phyloP scores from a whole-genome alignment of 768 basidiomycete genomes.

The Boletus rubescentipes region DNA sequence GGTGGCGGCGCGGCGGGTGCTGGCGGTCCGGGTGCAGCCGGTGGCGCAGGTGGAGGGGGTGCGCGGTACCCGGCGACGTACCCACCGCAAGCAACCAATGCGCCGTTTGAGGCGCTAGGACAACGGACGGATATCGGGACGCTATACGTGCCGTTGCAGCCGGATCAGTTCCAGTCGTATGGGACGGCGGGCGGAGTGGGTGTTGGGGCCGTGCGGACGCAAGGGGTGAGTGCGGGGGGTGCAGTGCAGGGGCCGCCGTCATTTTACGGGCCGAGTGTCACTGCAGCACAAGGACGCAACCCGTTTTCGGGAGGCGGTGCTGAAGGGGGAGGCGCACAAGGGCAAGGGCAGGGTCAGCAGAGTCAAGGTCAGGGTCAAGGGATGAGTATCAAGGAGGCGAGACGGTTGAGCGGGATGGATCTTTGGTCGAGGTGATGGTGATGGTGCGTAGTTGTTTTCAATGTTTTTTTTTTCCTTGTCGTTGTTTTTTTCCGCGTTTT shows the following conservation, averaged over 20 bases:
- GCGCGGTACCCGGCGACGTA: constrained; percentile 64
- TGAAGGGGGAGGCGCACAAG: constrained; percentile 11
- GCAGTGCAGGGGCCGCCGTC: constrained; percentile 36
- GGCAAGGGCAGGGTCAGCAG: no score
- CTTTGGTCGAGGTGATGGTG: constrained; percentile 66
- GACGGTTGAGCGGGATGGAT: constrained; percentile 68
- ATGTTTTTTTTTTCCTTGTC: neutral
- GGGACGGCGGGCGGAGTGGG: constrained; percentile 25
- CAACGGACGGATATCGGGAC: constrained; percentile 63
- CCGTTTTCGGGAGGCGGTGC: constrained; percentile 33
- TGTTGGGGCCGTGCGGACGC: constrained; percentile 36
- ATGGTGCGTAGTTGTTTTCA: neutral
- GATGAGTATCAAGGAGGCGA: constrained; percentile 50
- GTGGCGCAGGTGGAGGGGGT: neutral
- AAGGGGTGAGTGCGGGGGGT: constrained; percentile 37
- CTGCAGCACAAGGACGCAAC: constrained; percentile 46
- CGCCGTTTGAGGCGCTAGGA: constrained; percentile 61
- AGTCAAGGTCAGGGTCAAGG: constrained; percentile 30
- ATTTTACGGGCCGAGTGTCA: constrained; percentile 68
- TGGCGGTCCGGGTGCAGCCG: neutral
- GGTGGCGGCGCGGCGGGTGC: neutral
- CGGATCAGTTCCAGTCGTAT: constrained; percentile 72
- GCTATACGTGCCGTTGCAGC: constrained; percentile 80
- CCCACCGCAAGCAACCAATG: constrained; percentile 39
- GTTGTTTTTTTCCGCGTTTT: neutral